Conservation (phyloP, 352 stramenopile species). For the Bremia lactucae region DNA sequence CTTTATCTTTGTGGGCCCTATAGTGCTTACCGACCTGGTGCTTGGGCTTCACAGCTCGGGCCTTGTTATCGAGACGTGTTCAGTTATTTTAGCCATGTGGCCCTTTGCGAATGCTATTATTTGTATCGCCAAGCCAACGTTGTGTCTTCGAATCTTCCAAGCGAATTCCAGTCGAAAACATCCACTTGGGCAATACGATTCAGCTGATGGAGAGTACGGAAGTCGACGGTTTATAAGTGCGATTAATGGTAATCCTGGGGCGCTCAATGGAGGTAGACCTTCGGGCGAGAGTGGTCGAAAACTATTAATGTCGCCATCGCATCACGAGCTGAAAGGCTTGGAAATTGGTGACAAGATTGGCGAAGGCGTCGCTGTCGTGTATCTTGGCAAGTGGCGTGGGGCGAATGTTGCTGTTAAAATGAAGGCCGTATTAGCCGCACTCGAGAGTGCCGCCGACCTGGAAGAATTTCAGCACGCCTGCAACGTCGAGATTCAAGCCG, state of each 20-base stretch:
- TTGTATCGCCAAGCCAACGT: slow-evolving; percentile 54
- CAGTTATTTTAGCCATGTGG: slow-evolving; percentile 60
- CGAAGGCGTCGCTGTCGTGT: slow-evolving; percentile 85
- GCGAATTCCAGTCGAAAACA: slow-evolving; percentile 10
- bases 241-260: slow-evolving; percentile 16
- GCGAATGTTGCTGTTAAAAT: slow-evolving; percentile 94
- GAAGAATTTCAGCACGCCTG: slow-evolving; percentile 73
- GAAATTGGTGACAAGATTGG: slow-evolving; percentile 80
- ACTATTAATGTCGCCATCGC: slow-evolving; percentile 44
- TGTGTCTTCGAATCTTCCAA: slow-evolving; percentile 51
- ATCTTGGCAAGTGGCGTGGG: slow-evolving; percentile 92
- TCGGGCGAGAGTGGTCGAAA: slow-evolving; percentile 19
- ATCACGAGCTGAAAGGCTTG: slow-evolving; percentile 68
- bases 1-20: slow-evolving; percentile 60
- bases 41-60: slow-evolving; percentile 31
- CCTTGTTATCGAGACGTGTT: slow-evolving; percentile 29
- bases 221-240: slow-evolving; percentile 21
- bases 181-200: slow-evolving; percentile 17
- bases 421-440: slow-evolving; percentile 54
- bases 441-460: slow-evolving; percentile 50
- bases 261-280: slow-evolving; percentile 5
- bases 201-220: slow-evolving; percentile 14
- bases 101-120: slow-evolving; percentile 67
- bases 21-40: slow-evolving; percentile 52
- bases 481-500: slow-evolving; percentile 77